Conservation (phyloP, 2,329 filamentous ascomycete species). For the Neoarthrinium moseri region DNA sequence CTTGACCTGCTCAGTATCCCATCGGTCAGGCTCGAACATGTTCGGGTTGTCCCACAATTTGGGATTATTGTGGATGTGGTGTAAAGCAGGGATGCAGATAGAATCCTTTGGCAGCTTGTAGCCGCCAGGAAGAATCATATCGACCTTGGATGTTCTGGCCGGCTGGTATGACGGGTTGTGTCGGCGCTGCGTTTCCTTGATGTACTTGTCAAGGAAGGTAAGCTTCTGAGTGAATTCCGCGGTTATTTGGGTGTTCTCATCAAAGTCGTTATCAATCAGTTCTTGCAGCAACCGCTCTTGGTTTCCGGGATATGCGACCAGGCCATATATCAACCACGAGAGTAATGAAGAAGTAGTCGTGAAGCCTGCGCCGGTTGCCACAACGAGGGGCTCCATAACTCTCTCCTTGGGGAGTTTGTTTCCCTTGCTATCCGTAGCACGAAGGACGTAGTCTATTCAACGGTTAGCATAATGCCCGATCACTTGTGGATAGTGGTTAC, state of each 20-base stretch:
- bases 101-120: slow-evolving; percentile 52
- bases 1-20: slow-evolving; percentile 54
- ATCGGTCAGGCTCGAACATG: slow-evolving; percentile 58
- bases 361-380: slow-evolving; percentile 58
- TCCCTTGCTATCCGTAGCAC: slow-evolving; percentile 53
- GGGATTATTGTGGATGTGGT: slow-evolving; percentile 52
- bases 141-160: slow-evolving; percentile 52
- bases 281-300: slow-evolving; percentile 59
- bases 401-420: slow-evolving; percentile 48
- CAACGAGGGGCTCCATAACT: slow-evolving; percentile 41
- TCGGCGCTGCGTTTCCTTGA: slow-evolving; percentile 60
- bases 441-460: slow-evolving; percentile 47
- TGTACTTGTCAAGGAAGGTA: slow-evolving; percentile 52
- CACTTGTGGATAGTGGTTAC: too few relatives aligned
- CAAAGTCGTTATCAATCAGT: slow-evolving; percentile 47
- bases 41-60: slow-evolving; percentile 56
- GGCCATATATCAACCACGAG: slow-evolving; percentile 56
- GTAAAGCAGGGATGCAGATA: slow-evolving; percentile 53
- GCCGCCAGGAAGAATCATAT: slow-evolving; percentile 58
- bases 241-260: slow-evolving; percentile 41
- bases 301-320: slow-evolving; percentile 52
- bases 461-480: too few relatives aligned
- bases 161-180: slow-evolving; percentile 64
- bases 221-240: slow-evolving; percentile 47
- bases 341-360: slow-evolving; percentile 58